phyloP scores from a whole-genome alignment of 2,329 filamentous ascomycete species.

The Allantophomopsis cytisporea region DNA sequence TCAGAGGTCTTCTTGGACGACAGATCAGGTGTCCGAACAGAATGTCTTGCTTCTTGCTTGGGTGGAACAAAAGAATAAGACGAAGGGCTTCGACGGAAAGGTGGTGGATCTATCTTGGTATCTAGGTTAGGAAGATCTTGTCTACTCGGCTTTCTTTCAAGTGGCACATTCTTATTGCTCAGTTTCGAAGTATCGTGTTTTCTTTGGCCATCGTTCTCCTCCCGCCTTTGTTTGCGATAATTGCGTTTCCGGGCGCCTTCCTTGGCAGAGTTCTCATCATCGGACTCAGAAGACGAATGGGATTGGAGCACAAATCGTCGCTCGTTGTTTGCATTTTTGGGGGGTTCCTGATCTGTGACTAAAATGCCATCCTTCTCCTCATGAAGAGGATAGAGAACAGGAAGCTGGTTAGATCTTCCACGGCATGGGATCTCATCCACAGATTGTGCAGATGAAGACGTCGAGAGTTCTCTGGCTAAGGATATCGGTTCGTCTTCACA shows the following conservation, averaged over 20 bases:
- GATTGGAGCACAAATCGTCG: slow-evolving; percentile 1
- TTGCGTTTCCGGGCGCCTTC: neutral
- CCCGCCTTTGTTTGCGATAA: neutral
- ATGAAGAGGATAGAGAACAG: slow-evolving; percentile 32
- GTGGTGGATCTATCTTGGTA: slow-evolving; percentile 17
- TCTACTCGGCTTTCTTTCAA: slow-evolving; percentile 11
- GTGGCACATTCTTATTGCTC: neutral
- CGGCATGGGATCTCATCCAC: slow-evolving; percentile 42
- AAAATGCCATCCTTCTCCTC: slow-evolving; percentile 3
- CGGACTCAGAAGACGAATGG: neutral
- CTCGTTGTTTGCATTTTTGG: neutral
- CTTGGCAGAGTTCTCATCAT: neutral
- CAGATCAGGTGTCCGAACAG: slow-evolving; percentile 3
- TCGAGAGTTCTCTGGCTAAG: neutral
- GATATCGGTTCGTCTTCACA: slow-evolving; percentile 1
- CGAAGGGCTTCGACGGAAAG: slow-evolving; percentile 16
- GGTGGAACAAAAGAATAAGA: slow-evolving; percentile 8
- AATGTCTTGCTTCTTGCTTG: slow-evolving; percentile 10
- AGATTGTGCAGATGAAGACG: slow-evolving; percentile 5
- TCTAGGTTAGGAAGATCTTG: slow-evolving; percentile 18
- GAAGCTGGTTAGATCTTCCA: slow-evolving; percentile 55
- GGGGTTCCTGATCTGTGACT: slow-evolving; percentile 6
- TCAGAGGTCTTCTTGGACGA: too few relatives aligned
- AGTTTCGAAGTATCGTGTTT: too few relatives aligned
- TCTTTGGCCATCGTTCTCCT: neutral